phyloP scores from a whole-genome alignment of 768 basidiomycete species.

The Lanmaoa rubissima region DNA sequence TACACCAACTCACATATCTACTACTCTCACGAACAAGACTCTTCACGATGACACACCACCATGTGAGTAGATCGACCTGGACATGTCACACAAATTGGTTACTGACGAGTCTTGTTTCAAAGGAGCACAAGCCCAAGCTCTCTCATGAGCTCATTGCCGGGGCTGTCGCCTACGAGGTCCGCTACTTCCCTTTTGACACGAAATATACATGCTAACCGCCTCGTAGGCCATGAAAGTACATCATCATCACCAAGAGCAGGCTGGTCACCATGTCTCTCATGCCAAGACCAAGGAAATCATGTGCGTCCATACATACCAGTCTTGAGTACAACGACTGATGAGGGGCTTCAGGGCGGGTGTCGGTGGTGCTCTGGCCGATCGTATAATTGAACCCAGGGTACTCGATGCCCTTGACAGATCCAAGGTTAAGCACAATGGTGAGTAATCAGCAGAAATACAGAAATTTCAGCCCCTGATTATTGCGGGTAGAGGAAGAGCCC shows the following conservation, averaged over 20 bases:
- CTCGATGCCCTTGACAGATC: constrained; percentile 46
- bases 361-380: constrained; percentile 52
- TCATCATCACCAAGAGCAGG: constrained; percentile 46
- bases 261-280: constrained; percentile 53
- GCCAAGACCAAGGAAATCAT: constrained; percentile 50
- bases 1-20: neutral
- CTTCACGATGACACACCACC: constrained; percentile 16
- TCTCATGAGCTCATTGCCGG: constrained; percentile 68
- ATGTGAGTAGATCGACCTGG: constrained; percentile 15
- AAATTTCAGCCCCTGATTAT: neutral
- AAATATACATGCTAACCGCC: neutral
- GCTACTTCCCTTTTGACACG: neutral
- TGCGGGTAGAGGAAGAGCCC: neutral
- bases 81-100: neutral
- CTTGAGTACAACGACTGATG: neutral
- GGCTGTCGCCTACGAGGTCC: constrained; percentile 63
- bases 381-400: constrained; percentile 58
- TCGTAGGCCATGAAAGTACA: constrained; percentile 61
- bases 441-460: neutral
- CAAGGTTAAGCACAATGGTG: constrained; percentile 42
- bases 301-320: constrained; percentile 37
- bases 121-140: constrained; percentile 59
- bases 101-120: constrained; percentile 1
- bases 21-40: neutral
- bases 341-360: constrained; percentile 47